A percentile compares a stretch with the other conserved stretches of the same genome.
Evolutionary conservation across 139 green algal genomes (phyloP).

Genomic region (Chlamydomonas eustigma): DNA sequence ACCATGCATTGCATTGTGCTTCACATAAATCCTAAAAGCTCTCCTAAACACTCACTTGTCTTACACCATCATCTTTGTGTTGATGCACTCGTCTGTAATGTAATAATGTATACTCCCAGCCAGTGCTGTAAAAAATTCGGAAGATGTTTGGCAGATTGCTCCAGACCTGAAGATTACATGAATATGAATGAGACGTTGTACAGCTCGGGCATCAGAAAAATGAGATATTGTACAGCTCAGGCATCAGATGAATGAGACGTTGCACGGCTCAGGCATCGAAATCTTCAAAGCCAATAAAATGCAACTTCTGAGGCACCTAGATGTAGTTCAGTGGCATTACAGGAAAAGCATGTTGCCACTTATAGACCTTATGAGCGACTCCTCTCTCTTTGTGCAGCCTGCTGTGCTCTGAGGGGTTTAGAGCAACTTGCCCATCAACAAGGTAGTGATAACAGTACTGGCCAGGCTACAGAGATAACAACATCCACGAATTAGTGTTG

Average conservation of each 20-base stretch:
- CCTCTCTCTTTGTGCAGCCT: not conserved
- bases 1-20: too few species aligned
- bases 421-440: constrained; percentile 21
- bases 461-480: constrained; percentile 12
- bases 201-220: too few species aligned
- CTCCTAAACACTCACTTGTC: too few species aligned
- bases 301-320: too few species aligned
- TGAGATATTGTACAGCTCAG: too few species aligned
- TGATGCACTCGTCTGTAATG: constrained; percentile 20
- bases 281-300: too few species aligned
- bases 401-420: constrained; percentile 13
- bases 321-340: too few species aligned
- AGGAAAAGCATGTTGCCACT: not conserved
- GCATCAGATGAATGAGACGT: too few species aligned
- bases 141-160: constrained; percentile 23
- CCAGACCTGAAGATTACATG: not conserved
- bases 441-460: constrained; percentile 35
- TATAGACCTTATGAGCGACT: constrained; percentile 19
- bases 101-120: constrained; percentile 37
- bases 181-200: too few species aligned
- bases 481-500: not conserved
- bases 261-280: too few species aligned
- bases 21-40: too few species aligned
- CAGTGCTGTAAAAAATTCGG: constrained; percentile 49
- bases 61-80: not conserved